These are phyloP conservation scores for Ceratobasidium theobromae DNA, from an alignment of 1,284 basidiomycete genomes.

Conservation along the genomic window DNA sequence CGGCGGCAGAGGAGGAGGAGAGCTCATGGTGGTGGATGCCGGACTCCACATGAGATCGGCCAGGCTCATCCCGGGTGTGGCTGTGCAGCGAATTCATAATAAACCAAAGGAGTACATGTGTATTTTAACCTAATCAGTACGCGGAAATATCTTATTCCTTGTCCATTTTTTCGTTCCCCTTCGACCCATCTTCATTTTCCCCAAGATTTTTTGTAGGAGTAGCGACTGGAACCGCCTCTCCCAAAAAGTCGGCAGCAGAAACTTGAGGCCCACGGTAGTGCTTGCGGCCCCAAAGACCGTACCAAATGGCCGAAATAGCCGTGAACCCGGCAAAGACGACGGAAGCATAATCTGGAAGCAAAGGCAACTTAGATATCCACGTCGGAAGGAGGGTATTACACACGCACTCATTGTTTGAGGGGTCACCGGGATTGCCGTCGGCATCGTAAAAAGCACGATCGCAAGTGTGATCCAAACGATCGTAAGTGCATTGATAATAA, in stretches of 20 bases:
- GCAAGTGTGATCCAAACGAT: slow-evolving; percentile 48
- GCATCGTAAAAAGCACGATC: slow-evolving; percentile 49
- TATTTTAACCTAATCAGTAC: slow-evolving; percentile 3
- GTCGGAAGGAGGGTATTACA: too few relatives aligned
- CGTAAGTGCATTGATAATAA: slow-evolving; percentile 45
- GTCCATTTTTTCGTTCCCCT: not conserved
- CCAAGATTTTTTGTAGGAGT: slow-evolving; percentile 2
- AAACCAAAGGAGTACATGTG: too few relatives aligned
- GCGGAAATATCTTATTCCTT: not conserved
- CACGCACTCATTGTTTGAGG: slow-evolving; percentile 46
- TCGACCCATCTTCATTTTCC: not conserved
- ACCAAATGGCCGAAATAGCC: slow-evolving; percentile 44
- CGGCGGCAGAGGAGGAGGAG: not conserved
- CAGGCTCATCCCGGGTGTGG: not conserved
- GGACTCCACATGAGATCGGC: not conserved
- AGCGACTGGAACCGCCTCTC: slow-evolving; percentile 5
- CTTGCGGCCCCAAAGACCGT: slow-evolving; percentile 42
- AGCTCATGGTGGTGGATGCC: slow-evolving; percentile 11
- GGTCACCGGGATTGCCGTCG: slow-evolving; percentile 46
- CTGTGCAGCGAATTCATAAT: not conserved
- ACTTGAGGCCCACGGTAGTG: slow-evolving; percentile 42
- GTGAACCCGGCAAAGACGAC: slow-evolving; percentile 45
- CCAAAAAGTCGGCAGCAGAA: slow-evolving; percentile 29
- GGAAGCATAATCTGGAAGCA: slow-evolving; percentile 41
- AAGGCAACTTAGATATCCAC: too few relatives aligned